These are phyloP conservation scores for Triticum dicoccoides DNA, from an alignment of 176 grass and related monocot species.

Conservation along the genomic window DNA sequence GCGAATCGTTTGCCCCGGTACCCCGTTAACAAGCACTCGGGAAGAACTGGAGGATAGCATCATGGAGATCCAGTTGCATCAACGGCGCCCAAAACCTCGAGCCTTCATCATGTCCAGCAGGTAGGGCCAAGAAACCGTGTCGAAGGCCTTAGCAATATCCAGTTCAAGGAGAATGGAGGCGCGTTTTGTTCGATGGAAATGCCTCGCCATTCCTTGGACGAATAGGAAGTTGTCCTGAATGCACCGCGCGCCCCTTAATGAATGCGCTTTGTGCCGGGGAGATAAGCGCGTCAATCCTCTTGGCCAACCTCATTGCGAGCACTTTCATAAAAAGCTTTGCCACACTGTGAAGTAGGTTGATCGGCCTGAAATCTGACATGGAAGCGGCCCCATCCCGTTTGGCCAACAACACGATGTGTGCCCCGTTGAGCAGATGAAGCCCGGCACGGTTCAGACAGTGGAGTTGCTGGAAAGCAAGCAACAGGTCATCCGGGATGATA, in stretches of 20 bases:
- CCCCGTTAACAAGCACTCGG: not conserved
- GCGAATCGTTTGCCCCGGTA: rapidly evolving
- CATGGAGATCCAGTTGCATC: no score
- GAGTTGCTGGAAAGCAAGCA: not conserved
- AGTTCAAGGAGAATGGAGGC: not conserved
- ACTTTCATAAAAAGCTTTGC: no score
- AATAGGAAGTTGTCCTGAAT: not conserved
- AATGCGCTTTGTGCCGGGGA: no score
- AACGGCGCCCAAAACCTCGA: no score
- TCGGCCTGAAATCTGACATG: not conserved
- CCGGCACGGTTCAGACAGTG: rapidly evolving
- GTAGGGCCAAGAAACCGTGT: not conserved
- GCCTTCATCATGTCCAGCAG: not conserved
- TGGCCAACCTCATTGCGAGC: no score
- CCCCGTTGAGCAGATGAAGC: not conserved
- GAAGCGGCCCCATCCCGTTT: not conserved
- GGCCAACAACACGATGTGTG: not conserved
- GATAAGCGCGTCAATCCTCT: no score
- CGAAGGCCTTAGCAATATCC: not conserved
- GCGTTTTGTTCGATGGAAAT: not conserved
- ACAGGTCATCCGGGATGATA: not conserved
- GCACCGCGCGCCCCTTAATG: no score
- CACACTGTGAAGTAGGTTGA: no score
- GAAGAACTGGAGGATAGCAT: not conserved
- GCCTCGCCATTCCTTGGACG: not conserved